Percentiles rank a stretch among this genome's conserved stretches.
phyloP scores from a whole-genome alignment of 208 protist species.

The Wallacemonas sp. region DNA sequence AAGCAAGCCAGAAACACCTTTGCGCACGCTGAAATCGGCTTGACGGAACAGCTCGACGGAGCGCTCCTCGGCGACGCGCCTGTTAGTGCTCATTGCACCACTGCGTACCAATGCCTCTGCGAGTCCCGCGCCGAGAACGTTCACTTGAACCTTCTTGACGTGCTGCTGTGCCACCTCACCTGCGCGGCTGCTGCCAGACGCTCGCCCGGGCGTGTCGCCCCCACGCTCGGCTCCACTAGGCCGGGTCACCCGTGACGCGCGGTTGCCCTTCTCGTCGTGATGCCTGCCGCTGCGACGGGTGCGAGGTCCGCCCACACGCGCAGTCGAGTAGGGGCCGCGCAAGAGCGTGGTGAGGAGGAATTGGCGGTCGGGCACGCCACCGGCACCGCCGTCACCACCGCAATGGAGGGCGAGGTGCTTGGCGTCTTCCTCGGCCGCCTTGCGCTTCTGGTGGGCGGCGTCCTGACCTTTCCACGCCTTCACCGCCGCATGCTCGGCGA shows the following conservation, averaged over 20 bases:
- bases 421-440: constrained; percentile 6
- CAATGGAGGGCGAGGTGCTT: background rate
- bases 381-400: no score
- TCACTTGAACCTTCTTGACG: constrained; percentile 25
- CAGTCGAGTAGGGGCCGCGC: constrained; percentile 14
- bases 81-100: constrained; percentile 3
- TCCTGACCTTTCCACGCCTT: constrained; percentile 14
- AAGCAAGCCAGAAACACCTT: constrained; percentile 50
- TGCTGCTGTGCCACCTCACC: background rate
- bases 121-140: constrained; percentile 34
- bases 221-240: background rate
- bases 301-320: background rate
- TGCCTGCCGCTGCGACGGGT: background rate
- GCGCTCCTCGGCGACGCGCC: constrained; percentile 15
- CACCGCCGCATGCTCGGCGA: constrained; percentile 55
- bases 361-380: background rate
- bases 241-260: background rate
- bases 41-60: constrained; percentile 39
- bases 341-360: constrained; percentile 10
- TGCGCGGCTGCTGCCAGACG: background rate
- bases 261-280: background rate
- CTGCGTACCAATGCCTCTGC: constrained; percentile 27
- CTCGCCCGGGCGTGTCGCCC: background rate
- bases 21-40: constrained; percentile 37
- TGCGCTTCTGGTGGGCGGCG: background rate